Evolutionary conservation across 805 yeast genomes (phyloP).

Genomic region (Cephaloascus albidus): DNA sequence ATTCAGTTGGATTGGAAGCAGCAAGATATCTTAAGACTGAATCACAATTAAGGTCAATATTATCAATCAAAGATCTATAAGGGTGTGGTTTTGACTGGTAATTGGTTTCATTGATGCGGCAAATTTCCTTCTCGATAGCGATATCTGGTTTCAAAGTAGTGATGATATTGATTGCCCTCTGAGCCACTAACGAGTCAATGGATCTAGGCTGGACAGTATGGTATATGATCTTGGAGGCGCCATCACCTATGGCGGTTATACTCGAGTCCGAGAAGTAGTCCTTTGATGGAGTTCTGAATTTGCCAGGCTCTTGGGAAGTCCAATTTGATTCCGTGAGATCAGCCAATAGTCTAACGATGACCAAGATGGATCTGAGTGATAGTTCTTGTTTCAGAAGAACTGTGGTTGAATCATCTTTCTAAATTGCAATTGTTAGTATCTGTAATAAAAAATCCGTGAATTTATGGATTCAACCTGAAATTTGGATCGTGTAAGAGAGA

Average conservation of each 20-base stretch:
- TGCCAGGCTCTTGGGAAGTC: slow-evolving; percentile 18
- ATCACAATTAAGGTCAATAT: slow-evolving; percentile 27
- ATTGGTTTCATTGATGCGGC: slow-evolving; percentile 12
- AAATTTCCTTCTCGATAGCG: slow-evolving; percentile 17
- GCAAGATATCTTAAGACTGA: slow-evolving; percentile 35
- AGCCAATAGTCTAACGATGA: slow-evolving; percentile 27
- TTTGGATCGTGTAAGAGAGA: too few relatives aligned
- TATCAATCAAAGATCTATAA: slow-evolving; percentile 10
- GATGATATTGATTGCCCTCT: slow-evolving; percentile 3
- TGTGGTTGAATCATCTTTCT: slow-evolving; percentile 11
- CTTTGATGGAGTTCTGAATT: slow-evolving; percentile 9
- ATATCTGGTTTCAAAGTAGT: slow-evolving; percentile 13
- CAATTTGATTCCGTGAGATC: slow-evolving; percentile 29
- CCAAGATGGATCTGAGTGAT: slow-evolving; percentile 22
- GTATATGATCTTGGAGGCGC: slow-evolving; percentile 19
- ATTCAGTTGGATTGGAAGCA: slow-evolving; percentile 39
- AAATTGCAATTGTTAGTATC: neutral
- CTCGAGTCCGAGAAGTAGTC: slow-evolving; percentile 5
- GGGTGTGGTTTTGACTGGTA: slow-evolving; percentile 6
- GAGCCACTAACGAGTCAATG: slow-evolving; percentile 14
- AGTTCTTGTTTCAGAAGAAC: slow-evolving; percentile 13
- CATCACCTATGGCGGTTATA: slow-evolving; percentile 16
- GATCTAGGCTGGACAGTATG: slow-evolving; percentile 21
- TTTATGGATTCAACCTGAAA: too few relatives aligned
- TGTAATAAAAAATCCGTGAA: too few relatives aligned